Base-by-base conservation (phyloP, 1,284 basidiomycete genomes). In the Pyrrhoderma lamaoense region DNA sequence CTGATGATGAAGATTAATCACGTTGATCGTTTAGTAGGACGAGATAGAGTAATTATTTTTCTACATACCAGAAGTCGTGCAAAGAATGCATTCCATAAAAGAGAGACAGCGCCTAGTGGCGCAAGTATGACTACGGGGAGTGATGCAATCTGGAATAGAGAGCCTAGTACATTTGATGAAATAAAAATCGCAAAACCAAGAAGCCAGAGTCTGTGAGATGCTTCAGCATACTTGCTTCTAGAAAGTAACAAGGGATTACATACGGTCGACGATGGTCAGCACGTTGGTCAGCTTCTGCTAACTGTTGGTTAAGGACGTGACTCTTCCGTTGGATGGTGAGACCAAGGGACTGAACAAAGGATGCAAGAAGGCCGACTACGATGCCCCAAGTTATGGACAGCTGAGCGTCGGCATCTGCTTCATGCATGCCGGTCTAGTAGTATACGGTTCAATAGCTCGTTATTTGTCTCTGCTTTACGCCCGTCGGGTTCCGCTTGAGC, bases 21-120 rank as follows among this genome's bases (percentile, higher is more conserved):
- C 35, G 11, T 16, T 22, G 11, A 39, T 14, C n/a, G n/a, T n/a
- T n/a, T n/a, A n/a, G n/a, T n/a, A n/a, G n/a, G n/a, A n/a, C n/a
- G n/a, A 25, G 22, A 36, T 8, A 48, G 21, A 40, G 18, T 23
- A 36, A 5, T 19, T 36, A 35, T 36, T 9, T 21, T 22, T 38
- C 13, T 18, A 39, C 48, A 19, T 22, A 49, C 48, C 9, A 97
- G 75, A 46, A 95, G 64, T 23, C 84, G 78, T 8, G 93, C 93
- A 59, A 97, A 93, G 61, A 97, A 82, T 2, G 92, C 92, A 67
- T 98, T 98, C 89, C 91, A 97, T 21, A 97, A 77, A 31, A 98
- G 79, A 5, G 91, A 93, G 35, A 89, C 89, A 1, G 93, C 94
- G 18, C 94, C 94, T 1, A 98, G 77, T 0, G 93, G 93, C 1